Evolutionary conservation across 1,139 yeast genomes (phyloP).

Genomic region (Pneumocystis sp.): DNA sequence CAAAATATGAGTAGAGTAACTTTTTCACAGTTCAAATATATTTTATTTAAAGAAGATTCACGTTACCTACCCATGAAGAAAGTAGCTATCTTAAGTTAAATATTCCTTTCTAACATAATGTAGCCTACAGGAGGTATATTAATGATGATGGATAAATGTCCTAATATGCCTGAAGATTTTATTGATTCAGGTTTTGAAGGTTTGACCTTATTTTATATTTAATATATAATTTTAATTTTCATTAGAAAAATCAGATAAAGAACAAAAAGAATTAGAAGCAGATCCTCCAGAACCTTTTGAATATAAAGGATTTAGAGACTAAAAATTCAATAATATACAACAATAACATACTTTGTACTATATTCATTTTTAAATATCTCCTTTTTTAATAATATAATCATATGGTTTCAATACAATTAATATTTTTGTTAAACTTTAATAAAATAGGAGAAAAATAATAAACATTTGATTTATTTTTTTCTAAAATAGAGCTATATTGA

Average conservation of each 20-base stretch:
- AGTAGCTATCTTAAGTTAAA: constrained; percentile 4
- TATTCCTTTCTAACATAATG: constrained; percentile 22
- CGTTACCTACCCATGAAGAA: constrained; percentile 75
- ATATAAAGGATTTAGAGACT: not conserved
- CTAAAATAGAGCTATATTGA: not conserved
- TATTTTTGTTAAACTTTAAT: not conserved
- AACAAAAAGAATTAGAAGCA: not conserved
- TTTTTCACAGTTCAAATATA: constrained; percentile 77
- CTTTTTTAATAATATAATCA: not conserved
- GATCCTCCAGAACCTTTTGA: constrained; percentile 1
- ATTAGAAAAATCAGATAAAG: constrained; percentile 18
- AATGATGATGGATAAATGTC: constrained; percentile 55
- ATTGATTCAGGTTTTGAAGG: constrained; percentile 31
- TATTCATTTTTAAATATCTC: not conserved
- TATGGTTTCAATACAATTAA: not conserved
- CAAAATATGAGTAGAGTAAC: constrained; percentile 75
- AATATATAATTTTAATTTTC: constrained; percentile 38
- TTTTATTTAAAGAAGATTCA: constrained; percentile 59
- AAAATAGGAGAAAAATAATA: not conserved
- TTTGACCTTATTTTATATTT: constrained; percentile 43
- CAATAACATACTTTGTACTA: not conserved
- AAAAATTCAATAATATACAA: not conserved
- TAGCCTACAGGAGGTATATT: constrained; percentile 64
- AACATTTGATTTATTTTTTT: not conserved
- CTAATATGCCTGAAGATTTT: constrained; percentile 48